phyloP scores from a whole-genome alignment of 2,329 filamentous ascomycete genomes.

The Nemania bipapillata region DNA sequence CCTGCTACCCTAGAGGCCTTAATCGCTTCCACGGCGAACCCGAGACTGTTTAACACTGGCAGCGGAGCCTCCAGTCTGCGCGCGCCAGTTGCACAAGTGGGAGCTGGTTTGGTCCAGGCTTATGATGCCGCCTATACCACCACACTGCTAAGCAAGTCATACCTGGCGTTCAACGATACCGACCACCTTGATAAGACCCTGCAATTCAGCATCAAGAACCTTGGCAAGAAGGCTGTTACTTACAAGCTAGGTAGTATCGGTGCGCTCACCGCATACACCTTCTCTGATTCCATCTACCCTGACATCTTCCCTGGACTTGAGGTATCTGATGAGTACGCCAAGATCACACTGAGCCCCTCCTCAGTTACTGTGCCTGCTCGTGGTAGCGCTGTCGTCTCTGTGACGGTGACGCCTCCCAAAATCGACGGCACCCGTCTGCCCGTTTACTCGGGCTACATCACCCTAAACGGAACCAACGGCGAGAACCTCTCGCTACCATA shows the following conservation, averaged over 20 bases:
- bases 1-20: slow-evolving; percentile 61
- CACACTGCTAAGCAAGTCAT: slow-evolving; percentile 65
- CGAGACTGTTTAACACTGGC: slow-evolving; percentile 37
- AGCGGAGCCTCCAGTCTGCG: slow-evolving; percentile 53
- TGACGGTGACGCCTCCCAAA: slow-evolving; percentile 59
- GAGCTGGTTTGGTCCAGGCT: slow-evolving; percentile 69
- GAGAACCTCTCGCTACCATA: slow-evolving; percentile 52
- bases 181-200: slow-evolving; percentile 62
- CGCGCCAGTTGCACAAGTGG: slow-evolving; percentile 69
- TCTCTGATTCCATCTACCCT: slow-evolving; percentile 54
- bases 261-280: slow-evolving; percentile 66
- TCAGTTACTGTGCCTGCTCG: slow-evolving; percentile 49
- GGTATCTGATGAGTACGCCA: slow-evolving; percentile 56
- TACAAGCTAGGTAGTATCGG: slow-evolving; percentile 64
- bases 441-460: slow-evolving; percentile 62
- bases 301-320: slow-evolving; percentile 59
- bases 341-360: slow-evolving; percentile 55
- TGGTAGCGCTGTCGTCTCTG: slow-evolving; percentile 52
- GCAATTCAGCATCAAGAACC: slow-evolving; percentile 68
- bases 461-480: slow-evolving; percentile 58
- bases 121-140: slow-evolving; percentile 67
- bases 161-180: slow-evolving; percentile 72
- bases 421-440: slow-evolving; percentile 57
- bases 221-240: slow-evolving; percentile 59
- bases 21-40: slow-evolving; percentile 41